Evolutionary conservation across 2,329 filamentous ascomycete genomes (phyloP).

Genomic region (Trichophyton simii): DNA sequence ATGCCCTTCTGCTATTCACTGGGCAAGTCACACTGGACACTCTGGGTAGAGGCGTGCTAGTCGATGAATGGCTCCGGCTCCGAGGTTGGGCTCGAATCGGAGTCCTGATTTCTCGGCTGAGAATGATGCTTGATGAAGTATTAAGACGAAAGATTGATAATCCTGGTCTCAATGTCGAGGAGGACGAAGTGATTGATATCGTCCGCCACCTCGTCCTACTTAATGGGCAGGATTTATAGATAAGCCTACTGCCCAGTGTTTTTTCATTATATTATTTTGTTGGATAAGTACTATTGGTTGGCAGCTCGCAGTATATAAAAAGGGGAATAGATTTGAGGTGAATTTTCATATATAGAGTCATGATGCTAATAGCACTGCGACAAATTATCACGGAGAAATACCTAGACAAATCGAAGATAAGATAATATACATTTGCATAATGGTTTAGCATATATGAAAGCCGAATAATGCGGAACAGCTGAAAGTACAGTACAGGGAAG

Average conservation of each 20-base stretch:
- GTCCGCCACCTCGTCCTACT: constrained; percentile 75
- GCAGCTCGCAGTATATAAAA: background rate
- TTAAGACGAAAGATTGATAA: constrained; percentile 71
- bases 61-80: constrained; percentile 80
- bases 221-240: constrained; percentile 61
- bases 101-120: constrained; percentile 68
- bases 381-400: background rate
- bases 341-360: background rate
- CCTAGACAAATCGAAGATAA: background rate
- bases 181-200: constrained; percentile 51
- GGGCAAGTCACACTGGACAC: constrained; percentile 79
- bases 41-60: constrained; percentile 68
- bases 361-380: too few relatives aligned
- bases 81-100: constrained; percentile 92
- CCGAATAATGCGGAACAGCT: background rate
- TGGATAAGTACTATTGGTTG: background rate
- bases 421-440: constrained; percentile 1
- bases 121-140: constrained; percentile 75
- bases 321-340: background rate
- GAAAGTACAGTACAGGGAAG: background rate
- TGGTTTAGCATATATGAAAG: background rate
- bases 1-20: constrained; percentile 75
- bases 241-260: too few relatives aligned
- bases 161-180: constrained; percentile 46
- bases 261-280: background rate